Conservation (phyloP, 306 rosid species). For the Canavalia ensiformis region DNA sequence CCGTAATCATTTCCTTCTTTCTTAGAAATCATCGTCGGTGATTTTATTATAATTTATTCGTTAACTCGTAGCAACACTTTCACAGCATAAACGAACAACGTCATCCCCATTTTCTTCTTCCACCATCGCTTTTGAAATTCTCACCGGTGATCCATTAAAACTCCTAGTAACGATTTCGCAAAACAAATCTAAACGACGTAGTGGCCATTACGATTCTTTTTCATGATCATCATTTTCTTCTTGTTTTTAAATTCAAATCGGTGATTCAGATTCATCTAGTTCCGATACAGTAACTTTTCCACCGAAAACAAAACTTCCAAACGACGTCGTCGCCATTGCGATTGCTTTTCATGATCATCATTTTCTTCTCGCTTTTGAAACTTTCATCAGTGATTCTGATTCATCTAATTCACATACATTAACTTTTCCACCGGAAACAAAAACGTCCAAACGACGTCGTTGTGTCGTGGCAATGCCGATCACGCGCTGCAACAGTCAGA, state of each 20-base stretch:
- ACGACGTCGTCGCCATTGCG: slow-evolving; percentile 27
- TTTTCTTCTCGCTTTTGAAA: background rate
- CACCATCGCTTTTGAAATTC: background rate
- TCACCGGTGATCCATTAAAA: background rate
- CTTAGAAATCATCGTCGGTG: background rate
- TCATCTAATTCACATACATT: background rate
- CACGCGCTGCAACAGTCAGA: slow-evolving; percentile 45
- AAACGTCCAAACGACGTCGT: slow-evolving; percentile 39
- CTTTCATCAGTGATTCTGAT: slow-evolving; percentile 7
- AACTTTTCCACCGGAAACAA: background rate
- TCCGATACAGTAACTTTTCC: background rate
- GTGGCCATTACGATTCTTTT: slow-evolving; percentile 16
- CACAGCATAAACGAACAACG: background rate
- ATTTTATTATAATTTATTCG: background rate
- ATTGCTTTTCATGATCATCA: slow-evolving; percentile 7
- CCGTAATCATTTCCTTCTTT: background rate
- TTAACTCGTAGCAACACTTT: background rate
- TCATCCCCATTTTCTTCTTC: background rate
- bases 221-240: background rate
- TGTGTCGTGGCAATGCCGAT: slow-evolving; percentile 48
- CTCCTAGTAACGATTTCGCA: no score
- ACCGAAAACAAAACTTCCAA: background rate
- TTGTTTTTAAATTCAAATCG: background rate
- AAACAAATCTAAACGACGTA: background rate
- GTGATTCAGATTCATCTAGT: background rate